A percentile compares a stretch with the other conserved stretches of the same genome.
Evolutionary conservation across 768 basidiomycete species (phyloP).

Genomic region (Pleurotus platypus): DNA sequence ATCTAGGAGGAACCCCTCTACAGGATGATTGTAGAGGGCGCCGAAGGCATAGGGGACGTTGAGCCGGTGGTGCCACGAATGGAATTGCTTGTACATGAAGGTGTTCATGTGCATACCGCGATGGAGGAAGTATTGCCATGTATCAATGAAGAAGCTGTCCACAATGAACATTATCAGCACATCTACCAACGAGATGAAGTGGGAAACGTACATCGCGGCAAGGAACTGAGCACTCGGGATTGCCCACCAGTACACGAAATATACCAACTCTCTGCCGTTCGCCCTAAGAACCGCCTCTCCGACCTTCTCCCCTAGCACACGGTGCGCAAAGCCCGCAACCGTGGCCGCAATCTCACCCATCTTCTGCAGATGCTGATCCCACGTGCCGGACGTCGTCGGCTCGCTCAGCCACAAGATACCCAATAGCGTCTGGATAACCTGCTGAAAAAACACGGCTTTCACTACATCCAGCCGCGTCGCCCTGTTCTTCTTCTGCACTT

Average conservation of each 20-base stretch:
- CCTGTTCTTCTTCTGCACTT: constrained; percentile 71
- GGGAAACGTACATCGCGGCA: constrained; percentile 74
- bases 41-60: constrained; percentile 98
- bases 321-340: constrained; percentile 34
- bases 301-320: constrained; percentile 37
- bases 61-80: constrained; percentile 92
- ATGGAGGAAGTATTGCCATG: constrained; percentile 98
- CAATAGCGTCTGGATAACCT: constrained; percentile 75
- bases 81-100: constrained; percentile 87
- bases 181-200: background rate
- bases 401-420: constrained; percentile 68
- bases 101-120: constrained; percentile 88
- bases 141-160: constrained; percentile 86
- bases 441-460: constrained; percentile 81
- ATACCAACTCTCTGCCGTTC: constrained; percentile 30
- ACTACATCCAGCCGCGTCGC: constrained; percentile 73
- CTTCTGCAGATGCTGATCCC: constrained; percentile 33
- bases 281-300: constrained; percentile 33
- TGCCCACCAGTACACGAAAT: constrained; percentile 90
- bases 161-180: background rate
- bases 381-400: constrained; percentile 18
- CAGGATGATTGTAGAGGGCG: constrained; percentile 93
- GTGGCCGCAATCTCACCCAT: constrained; percentile 37
- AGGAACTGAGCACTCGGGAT: constrained; percentile 73
- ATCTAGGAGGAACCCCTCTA: constrained; percentile 93